Evolutionary conservation across 176 grass and related monocot species (phyloP), one percentile per base, ranked within the genome.

Genomic region (Lolium perenne): DNA sequence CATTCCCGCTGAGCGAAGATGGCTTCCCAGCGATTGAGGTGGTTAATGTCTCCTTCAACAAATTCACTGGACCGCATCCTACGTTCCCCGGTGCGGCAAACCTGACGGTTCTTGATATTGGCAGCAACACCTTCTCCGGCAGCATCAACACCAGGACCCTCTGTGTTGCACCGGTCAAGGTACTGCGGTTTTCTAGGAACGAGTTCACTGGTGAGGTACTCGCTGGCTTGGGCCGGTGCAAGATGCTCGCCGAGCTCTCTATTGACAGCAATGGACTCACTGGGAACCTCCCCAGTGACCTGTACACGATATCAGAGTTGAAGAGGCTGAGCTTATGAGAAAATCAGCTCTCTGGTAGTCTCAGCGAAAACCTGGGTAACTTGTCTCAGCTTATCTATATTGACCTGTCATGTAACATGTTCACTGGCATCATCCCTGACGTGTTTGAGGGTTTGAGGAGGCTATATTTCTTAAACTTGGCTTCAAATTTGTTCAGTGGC

Each of bases 41-140:
- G 57, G 81, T 97, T 51, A 89, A 97, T 22, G 12, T 94, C 1
- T 92, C 92, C 65, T 81, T 26, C 81, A 97, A 97, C 78, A 4
- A 4, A 1, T 91, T 97, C 77, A 81, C 17, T 8, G 92, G 90
- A 8, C 67, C 17, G 0, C 90, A 94, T 17, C 90, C 88, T 29
- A 8, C 10, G 45, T 87, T 94, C 40, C 62, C 54, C 2, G 21
- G 6, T 0, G 85, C 86, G 0, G 5, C 16, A 22, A 89, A 92
- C 25, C 79, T 97, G 75, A 76, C 12, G 0, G 8, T 71, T 85
- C 91, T 92, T 59, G 88, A 94, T 20, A 54, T 97, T 32, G 60
- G 78, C 0, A 16, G 5, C 12, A 97, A 97, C 22, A 3, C 0
- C 4, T 96, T 96, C 87, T 86, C 50, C 0, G 87, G 89, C 2